A percentile compares a stretch with the other conserved stretches of the same genome.
These are phyloP conservation scores for Fragosphaeria purpurea DNA, from an alignment of 2,329 filamentous ascomycete species.

Conservation along the genomic window DNA sequence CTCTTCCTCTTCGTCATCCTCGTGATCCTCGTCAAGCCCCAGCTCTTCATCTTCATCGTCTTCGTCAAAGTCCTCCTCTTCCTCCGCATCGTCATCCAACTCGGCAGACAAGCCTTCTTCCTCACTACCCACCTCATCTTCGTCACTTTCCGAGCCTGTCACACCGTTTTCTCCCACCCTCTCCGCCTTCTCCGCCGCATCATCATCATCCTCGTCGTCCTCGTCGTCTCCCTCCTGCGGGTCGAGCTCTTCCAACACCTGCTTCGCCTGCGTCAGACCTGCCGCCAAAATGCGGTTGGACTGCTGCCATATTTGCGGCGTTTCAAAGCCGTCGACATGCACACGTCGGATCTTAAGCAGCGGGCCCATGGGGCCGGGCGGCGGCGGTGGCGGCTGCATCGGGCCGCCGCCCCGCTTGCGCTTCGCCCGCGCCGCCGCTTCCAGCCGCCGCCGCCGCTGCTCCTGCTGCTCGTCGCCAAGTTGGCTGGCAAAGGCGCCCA, in stretches of 20 bases:
- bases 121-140: constrained; percentile 28
- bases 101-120: constrained; percentile 21
- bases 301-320: constrained; percentile 90
- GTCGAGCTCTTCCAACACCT: constrained; percentile 38
- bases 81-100: constrained; percentile 22
- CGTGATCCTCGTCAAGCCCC: constrained; percentile 20
- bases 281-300: constrained; percentile 66
- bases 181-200: constrained; percentile 27
- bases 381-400: constrained; percentile 44
- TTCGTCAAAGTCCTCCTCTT: constrained; percentile 26
- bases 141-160: constrained; percentile 25
- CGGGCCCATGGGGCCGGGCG: constrained; percentile 53
- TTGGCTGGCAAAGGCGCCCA: constrained; percentile 67
- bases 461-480: constrained; percentile 63
- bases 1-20: constrained; percentile 22
- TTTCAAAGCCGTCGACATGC: constrained; percentile 77
- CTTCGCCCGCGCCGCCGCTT: constrained; percentile 33
- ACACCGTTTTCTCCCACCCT: constrained; percentile 18
- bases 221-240: constrained; percentile 34
- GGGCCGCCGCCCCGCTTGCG: not conserved
- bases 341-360: constrained; percentile 71
- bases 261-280: constrained; percentile 38
- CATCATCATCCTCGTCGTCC: constrained; percentile 22
- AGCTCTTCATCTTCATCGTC: constrained; percentile 22
- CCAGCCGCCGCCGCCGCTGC: constrained; percentile 40